These are phyloP conservation scores for Podochytrium sp. DNA, from an alignment of 192 early-diverging fungal genomes.

Conservation along the genomic window DNA sequence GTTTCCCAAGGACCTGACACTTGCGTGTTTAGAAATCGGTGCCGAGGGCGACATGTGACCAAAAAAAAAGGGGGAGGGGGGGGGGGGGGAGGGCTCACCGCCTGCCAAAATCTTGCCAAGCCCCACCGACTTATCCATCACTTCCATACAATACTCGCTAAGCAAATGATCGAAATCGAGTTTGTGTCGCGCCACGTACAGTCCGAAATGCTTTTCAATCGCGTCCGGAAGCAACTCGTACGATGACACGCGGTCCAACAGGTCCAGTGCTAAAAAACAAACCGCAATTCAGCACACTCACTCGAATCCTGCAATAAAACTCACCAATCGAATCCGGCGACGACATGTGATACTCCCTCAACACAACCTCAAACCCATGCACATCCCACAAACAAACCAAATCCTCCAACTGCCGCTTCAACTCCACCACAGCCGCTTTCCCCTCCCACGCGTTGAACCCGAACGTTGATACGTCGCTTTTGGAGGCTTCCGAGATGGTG, in stretches of 20 bases:
- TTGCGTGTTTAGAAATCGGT: neutral
- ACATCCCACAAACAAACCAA: slow-evolving; percentile 54
- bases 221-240: slow-evolving; percentile 60
- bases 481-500: slow-evolving; percentile 28
- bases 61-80: no score
- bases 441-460: slow-evolving; percentile 34
- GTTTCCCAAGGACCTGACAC: slow-evolving; percentile 54
- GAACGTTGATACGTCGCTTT: slow-evolving; percentile 25
- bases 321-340: slow-evolving; percentile 46
- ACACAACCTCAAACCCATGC: slow-evolving; percentile 48
- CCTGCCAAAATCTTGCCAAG: slow-evolving; percentile 1
- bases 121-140: slow-evolving; percentile 51
- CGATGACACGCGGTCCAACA: slow-evolving; percentile 66
- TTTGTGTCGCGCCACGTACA: slow-evolving; percentile 55
- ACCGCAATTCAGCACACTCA: no score
- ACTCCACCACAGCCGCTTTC: slow-evolving; percentile 22
- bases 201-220: slow-evolving; percentile 58
- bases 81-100: neutral
- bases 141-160: slow-evolving; percentile 57
- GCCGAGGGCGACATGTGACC: neutral
- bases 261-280: slow-evolving; percentile 56
- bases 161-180: slow-evolving; percentile 58
- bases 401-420: slow-evolving; percentile 61
- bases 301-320: slow-evolving; percentile 1
- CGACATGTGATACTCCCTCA: slow-evolving; percentile 58